phyloP scores from a whole-genome alignment of 1,284 basidiomycete species.

The Phaffia rhodozyma region DNA sequence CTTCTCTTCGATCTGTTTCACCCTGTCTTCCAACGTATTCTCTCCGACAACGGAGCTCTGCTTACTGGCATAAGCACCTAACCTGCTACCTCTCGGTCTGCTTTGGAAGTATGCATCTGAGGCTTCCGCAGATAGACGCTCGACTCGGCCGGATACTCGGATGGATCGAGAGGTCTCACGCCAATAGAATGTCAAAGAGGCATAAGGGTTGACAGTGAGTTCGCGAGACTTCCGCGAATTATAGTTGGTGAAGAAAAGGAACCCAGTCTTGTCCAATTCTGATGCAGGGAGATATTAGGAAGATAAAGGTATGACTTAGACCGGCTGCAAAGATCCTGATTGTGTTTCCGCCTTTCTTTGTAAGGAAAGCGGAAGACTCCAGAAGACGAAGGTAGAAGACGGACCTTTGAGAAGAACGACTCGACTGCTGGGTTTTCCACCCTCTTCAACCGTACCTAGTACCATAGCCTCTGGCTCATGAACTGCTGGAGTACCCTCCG shows the following conservation, averaged over 20 bases:
- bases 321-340: no score
- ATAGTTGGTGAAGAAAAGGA: constrained; percentile 97
- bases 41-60: constrained; percentile 68
- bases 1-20: constrained; percentile 49
- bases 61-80: constrained; percentile 86
- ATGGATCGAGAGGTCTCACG: constrained; percentile 68
- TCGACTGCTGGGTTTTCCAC: constrained; percentile 70
- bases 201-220: constrained; percentile 60
- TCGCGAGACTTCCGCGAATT: constrained; percentile 79
- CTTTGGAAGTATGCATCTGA: constrained; percentile 73
- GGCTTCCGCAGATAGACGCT: constrained; percentile 57
- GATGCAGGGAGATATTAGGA: neutral
- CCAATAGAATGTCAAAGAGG: constrained; percentile 86
- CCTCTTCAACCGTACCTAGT: constrained; percentile 60
- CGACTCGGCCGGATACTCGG: constrained; percentile 71
- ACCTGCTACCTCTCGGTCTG: constrained; percentile 66
- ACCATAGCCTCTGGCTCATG: constrained; percentile 79
- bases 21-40: constrained; percentile 44
- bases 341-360: no score
- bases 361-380: no score
- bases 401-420: constrained; percentile 74
- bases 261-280: constrained; percentile 65
- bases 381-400: no score
- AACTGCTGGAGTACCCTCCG: constrained; percentile 41
- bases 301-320: no score